These are phyloP conservation scores for Cocos nucifera DNA, from an alignment of 176 grass and related monocot genomes.

Conservation along the genomic window DNA sequence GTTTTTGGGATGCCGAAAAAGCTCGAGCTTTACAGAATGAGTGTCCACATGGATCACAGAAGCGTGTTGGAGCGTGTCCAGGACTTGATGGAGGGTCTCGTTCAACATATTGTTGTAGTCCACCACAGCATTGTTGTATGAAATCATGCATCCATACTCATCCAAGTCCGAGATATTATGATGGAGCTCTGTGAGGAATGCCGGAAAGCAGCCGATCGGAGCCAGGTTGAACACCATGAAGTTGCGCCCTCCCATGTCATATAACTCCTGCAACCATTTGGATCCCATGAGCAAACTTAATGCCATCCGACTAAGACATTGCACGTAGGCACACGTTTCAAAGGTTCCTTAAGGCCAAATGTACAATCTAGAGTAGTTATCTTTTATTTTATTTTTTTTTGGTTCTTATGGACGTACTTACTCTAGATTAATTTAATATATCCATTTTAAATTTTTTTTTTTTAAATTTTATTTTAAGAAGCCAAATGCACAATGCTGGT, in stretches of 20 bases:
- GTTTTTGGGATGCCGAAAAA: conserved; percentile 40
- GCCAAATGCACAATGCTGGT: not conserved
- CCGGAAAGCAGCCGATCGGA: conserved; percentile 53
- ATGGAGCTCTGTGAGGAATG: conserved; percentile 39
- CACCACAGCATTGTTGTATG: conserved; percentile 32
- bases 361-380: too few species aligned
- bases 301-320: too few species aligned
- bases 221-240: conserved; percentile 66
- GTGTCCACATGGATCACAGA: conserved; percentile 40
- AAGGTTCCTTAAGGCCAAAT: too few species aligned
- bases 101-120: conserved; percentile 56
- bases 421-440: too few species aligned
- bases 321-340: too few species aligned
- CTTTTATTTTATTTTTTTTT: too few species aligned
- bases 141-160: conserved; percentile 46
- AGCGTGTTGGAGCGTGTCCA: conserved; percentile 22
- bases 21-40: conserved; percentile 29
- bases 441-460: too few species aligned
- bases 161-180: conserved; percentile 34
- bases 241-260: conserved; percentile 38
- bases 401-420: too few species aligned
- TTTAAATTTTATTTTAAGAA: too few species aligned
- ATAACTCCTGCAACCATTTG: conserved; percentile 33
- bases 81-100: conserved; percentile 18
- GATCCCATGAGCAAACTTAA: too few species aligned